Conservation (phyloP, 495 filamentous ascomycete species). For the Immersiella caudata region DNA sequence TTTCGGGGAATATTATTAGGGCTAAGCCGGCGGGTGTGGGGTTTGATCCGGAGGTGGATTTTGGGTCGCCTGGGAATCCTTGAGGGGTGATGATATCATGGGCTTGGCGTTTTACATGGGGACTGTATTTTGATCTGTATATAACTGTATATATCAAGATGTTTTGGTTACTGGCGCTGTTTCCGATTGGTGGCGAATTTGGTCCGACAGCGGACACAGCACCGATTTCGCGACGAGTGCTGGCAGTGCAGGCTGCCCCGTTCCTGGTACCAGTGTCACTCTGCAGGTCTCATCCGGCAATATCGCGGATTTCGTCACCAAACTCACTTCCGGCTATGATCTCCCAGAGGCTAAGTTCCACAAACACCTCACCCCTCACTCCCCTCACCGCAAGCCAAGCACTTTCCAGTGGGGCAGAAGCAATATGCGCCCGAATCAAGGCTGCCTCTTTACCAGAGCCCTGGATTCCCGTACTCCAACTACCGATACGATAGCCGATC, state of each 20-base stretch:
- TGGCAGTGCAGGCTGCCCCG: not conserved
- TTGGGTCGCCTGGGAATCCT: constrained; percentile 37
- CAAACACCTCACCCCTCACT: not conserved
- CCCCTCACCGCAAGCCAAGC: not conserved
- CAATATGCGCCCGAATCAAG: not conserved
- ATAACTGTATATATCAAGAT: too few relatives aligned
- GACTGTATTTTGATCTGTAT: not conserved
- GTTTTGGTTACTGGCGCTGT: too few relatives aligned
- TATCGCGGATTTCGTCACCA: not conserved
- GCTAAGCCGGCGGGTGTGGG: constrained; percentile 35
- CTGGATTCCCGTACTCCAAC: not conserved
- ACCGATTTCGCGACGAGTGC: too few relatives aligned
- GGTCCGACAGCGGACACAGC: too few relatives aligned
- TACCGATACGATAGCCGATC: not conserved
- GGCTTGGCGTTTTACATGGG: not conserved
- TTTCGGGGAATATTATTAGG: constrained; percentile 34
- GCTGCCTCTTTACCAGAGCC: not conserved
- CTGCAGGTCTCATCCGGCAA: not conserved
- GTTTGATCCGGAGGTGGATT: constrained; percentile 44
- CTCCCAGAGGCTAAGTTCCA: not conserved
- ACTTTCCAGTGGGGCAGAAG: not conserved
- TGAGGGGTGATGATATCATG: not conserved
- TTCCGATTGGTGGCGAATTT: too few relatives aligned
- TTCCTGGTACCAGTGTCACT: not conserved
- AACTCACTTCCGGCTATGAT: not conserved